These are phyloP conservation scores for Kodamaea arcana DNA, from an alignment of 1,139 yeast species.

Conservation along the genomic window DNA sequence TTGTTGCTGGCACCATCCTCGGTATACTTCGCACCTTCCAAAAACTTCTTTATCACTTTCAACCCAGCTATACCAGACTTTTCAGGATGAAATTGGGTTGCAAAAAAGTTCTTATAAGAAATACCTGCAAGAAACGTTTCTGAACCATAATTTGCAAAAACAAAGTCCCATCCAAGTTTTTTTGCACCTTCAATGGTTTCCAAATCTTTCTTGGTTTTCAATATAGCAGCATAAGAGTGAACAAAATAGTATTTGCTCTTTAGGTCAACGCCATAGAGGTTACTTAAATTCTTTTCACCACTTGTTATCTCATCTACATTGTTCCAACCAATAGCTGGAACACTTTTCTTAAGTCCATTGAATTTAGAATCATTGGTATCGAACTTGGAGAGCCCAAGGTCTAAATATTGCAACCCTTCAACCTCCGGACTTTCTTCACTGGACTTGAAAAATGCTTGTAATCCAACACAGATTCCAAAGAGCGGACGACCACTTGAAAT, in stretches of 20 bases:
- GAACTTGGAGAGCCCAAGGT: slow-evolving; percentile 56
- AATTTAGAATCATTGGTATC: slow-evolving; percentile 39
- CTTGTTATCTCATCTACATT: slow-evolving; percentile 21
- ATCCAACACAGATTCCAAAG: slow-evolving; percentile 97
- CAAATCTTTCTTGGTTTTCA: slow-evolving; percentile 29
- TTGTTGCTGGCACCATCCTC: slow-evolving; percentile 12
- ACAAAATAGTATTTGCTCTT: slow-evolving; percentile 82
- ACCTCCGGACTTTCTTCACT: slow-evolving; percentile 69
- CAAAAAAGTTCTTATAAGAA: slow-evolving; percentile 71
- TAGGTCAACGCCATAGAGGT: slow-evolving; percentile 62
- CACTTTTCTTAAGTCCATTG: slow-evolving; percentile 52
- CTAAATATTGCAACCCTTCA: slow-evolving; percentile 52
- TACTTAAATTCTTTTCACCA: slow-evolving; percentile 15
- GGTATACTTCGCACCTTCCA: slow-evolving; percentile 45
- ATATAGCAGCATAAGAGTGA: slow-evolving; percentile 82
- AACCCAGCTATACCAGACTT: slow-evolving; percentile 91
- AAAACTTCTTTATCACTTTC: slow-evolving; percentile 65
- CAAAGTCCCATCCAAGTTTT: slow-evolving; percentile 71
- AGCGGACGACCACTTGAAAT: slow-evolving; percentile 71
- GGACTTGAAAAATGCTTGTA: slow-evolving; percentile 72
- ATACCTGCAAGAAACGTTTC: slow-evolving; percentile 85
- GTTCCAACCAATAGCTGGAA: slow-evolving; percentile 98
- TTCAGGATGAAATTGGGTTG: slow-evolving; percentile 98
- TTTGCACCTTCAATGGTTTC: slow-evolving; percentile 26
- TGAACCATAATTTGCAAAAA: slow-evolving; percentile 68